A percentile compares a stretch with the other conserved stretches of the same genome.
phyloP scores from a whole-genome alignment of 108 stramenopile genomes.

The Epipyxis sp. region DNA sequence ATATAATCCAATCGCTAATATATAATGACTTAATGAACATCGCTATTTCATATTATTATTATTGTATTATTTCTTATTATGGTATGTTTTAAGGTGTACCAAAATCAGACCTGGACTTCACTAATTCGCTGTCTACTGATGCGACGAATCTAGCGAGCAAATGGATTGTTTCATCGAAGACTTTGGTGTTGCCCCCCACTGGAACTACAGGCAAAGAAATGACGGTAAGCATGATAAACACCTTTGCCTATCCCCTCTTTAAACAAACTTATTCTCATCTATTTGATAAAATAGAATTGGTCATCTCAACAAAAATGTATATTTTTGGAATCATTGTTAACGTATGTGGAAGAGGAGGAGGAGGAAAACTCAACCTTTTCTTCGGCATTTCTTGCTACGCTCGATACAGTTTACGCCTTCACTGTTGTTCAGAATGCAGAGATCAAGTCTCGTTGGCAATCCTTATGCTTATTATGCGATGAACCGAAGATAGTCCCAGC shows the following conservation, averaged over 20 bases:
- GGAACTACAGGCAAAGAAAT: too few species aligned
- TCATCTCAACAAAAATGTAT: slow-evolving; percentile 71
- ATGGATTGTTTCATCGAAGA: slow-evolving; percentile 28
- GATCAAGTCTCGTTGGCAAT: slow-evolving; percentile 80
- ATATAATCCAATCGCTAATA: too few species aligned
- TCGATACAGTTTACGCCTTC: slow-evolving; percentile 69
- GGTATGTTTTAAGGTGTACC: too few species aligned
- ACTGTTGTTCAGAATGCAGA: slow-evolving; percentile 73
- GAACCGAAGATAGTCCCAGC: slow-evolving; percentile 65
- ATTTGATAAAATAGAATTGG: slow-evolving; percentile 54
- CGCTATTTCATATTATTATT: too few species aligned
- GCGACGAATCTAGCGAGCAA: not conserved
- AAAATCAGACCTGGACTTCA: not conserved
- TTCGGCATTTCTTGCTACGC: slow-evolving; percentile 57
- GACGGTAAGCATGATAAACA: too few species aligned
- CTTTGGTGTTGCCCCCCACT: too few species aligned
- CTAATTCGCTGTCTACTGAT: not conserved
- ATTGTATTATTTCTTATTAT: too few species aligned
- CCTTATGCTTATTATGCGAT: slow-evolving; percentile 66
- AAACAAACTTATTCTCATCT: too few species aligned
- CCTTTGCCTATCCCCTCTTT: too few species aligned
- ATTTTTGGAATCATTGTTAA: slow-evolving; percentile 67
- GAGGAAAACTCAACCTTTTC: slow-evolving; percentile 51
- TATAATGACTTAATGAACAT: too few species aligned
- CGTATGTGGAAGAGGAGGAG: slow-evolving; percentile 36